A percentile compares a stretch with the other conserved stretches of the same genome.
phyloP scores from a whole-genome alignment of 2,329 filamentous ascomycete genomes.

The Amphichorda felina region DNA sequence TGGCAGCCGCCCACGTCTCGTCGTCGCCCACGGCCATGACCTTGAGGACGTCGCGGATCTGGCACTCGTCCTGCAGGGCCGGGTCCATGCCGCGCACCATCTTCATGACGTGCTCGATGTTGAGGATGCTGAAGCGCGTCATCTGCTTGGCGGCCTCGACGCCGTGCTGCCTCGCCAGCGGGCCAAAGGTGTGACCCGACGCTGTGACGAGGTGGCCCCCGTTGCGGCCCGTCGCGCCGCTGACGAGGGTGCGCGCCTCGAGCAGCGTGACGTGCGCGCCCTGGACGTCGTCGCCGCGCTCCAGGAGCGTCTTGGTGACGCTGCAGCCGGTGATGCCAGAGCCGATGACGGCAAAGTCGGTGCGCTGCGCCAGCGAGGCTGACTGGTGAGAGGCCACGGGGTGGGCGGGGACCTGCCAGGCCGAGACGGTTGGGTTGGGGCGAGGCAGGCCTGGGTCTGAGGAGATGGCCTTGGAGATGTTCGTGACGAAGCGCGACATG shows the following conservation, averaged over 20 bases:
- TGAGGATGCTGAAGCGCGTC: slow-evolving; percentile 29
- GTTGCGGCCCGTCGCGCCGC: slow-evolving; percentile 18
- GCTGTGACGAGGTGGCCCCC: slow-evolving; percentile 14
- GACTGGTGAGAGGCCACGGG: slow-evolving; percentile 12
- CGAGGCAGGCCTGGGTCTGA: slow-evolving; percentile 14
- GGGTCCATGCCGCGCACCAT: too few species aligned
- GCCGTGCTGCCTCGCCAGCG: slow-evolving; percentile 15
- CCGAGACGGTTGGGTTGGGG: slow-evolving; percentile 10
- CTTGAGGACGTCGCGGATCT: slow-evolving; percentile 8
- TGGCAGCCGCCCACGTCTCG: too few species aligned
- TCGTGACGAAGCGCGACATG: too few species aligned
- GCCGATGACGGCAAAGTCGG: slow-evolving; percentile 15
- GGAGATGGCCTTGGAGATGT: too few species aligned
- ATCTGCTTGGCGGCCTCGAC: slow-evolving; percentile 24
- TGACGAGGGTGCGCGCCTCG: slow-evolving; percentile 14
- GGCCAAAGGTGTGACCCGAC: slow-evolving; percentile 24
- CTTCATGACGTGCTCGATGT: too few species aligned
- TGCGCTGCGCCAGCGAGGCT: slow-evolving; percentile 5
- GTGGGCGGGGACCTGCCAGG: slow-evolving; percentile 14
- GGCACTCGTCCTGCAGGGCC: slow-evolving; percentile 17
- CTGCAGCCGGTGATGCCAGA: slow-evolving; percentile 18
- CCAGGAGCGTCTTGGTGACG: slow-evolving; percentile 11
- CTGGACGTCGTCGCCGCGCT: slow-evolving; percentile 5
- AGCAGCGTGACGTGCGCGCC: slow-evolving; percentile 9
- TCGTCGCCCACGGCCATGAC: slow-evolving; percentile 10